Evolutionary conservation across 2,329 filamentous ascomycete genomes (phyloP).

Genomic region (Botrytis squamosa): DNA sequence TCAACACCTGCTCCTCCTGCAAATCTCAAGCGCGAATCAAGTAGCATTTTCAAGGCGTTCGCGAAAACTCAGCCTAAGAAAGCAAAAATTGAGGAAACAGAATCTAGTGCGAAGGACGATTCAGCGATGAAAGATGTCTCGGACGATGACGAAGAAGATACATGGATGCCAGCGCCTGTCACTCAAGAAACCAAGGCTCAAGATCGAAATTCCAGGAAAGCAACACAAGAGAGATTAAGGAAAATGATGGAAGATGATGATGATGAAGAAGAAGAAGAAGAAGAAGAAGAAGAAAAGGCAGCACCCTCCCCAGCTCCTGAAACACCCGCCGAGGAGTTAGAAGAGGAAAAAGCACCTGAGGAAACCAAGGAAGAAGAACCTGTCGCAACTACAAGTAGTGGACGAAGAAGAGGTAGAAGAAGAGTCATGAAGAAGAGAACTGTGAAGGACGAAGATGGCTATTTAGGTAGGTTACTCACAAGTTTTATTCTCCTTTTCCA

Average conservation of each 20-base stretch:
- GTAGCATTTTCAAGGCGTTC: constrained; percentile 76
- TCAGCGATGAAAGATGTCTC: constrained; percentile 55
- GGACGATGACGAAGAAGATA: constrained; percentile 54
- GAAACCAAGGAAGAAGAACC: constrained; percentile 41
- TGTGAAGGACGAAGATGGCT: constrained; percentile 83
- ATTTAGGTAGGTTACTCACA: constrained; percentile 63
- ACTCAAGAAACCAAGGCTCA: constrained; percentile 36
- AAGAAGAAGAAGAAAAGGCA: constrained; percentile 49
- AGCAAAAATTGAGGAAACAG: constrained; percentile 44
- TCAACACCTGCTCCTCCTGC: constrained; percentile 31
- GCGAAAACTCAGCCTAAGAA: constrained; percentile 69
- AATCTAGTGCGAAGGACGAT: constrained; percentile 49
- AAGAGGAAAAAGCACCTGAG: constrained; percentile 43
- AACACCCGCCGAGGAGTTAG: constrained; percentile 37
- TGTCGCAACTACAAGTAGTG: constrained; percentile 56
- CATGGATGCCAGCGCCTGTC: constrained; percentile 40
- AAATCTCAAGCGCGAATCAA: constrained; percentile 56
- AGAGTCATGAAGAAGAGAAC: constrained; percentile 86
- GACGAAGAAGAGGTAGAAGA: constrained; percentile 72
- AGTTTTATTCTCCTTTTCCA: neutral
- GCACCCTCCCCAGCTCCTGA: constrained; percentile 12
- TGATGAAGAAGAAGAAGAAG: constrained; percentile 47
- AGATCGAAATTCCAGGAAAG: constrained; percentile 51
- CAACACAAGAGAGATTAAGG: constrained; percentile 63
- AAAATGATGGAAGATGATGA: constrained; percentile 77